Base-by-base conservation (phyloP, 2,329 filamentous ascomycete genomes). In the Colletotrichum viniferum region DNA sequence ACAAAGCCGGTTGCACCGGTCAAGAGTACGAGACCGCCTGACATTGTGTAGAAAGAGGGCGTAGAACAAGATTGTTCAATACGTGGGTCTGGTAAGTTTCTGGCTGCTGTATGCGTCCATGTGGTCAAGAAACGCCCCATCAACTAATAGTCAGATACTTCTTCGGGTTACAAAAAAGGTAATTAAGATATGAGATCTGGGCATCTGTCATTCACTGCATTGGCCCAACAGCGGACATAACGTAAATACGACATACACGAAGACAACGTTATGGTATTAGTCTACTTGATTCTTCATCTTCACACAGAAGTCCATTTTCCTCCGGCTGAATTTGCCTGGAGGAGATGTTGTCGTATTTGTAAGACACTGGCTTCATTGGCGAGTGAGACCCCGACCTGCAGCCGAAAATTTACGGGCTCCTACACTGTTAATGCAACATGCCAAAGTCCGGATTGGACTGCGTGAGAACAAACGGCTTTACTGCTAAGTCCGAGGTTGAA, bases 1-100 rank as follows among this genome's bases (percentile, higher is more conserved):
- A 83, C 76, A 64, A 81, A 78, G 71, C 82, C 81, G 34, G 81
- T 81, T 48, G 77, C 79, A n/a, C 81, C 82, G 18, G 82, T 84
- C 26, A 83, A 16, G 8, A 69, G 48, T 10, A 73, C n/a, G 64
- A 76, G 65, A n/a, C 65, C 30, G 21, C 24, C 18, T 28, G 34
- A 21, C 61, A 74, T 61, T 12, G 24, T 60, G 12, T 43, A 43
- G 38, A 43, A 43, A 43, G 38, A 43, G 38, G 38, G 18, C 38
- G 18, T n/a, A 3, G 18, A n/a, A n/a, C 38, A n/a, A 43, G 38
- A n/a, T 18, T 43, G 18, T n/a, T 43, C 9, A 43, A 43, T 5
- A 43, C 16, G 18, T n/a, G 12, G 4, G 16, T 43, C 9, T 4
- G 18, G 38, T n/a, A n/a, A 43, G 18, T n/a, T n/a, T 43, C 9